These are phyloP conservation scores for Tuber magnatum DNA, from an alignment of 495 filamentous ascomycete species.

Conservation along the genomic window DNA sequence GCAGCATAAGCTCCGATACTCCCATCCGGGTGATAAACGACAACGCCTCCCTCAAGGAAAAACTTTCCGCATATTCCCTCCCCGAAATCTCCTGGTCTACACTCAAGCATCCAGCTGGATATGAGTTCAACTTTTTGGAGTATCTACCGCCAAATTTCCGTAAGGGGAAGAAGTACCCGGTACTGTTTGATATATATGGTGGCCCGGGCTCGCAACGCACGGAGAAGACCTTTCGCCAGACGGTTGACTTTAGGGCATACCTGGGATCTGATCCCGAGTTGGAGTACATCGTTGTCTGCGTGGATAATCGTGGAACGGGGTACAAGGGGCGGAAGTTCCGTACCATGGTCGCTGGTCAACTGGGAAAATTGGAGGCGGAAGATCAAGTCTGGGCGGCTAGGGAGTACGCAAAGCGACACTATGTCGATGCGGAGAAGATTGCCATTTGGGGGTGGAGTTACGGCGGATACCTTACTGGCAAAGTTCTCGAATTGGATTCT, in stretches of 20 bases:
- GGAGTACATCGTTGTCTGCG: slow-evolving; percentile 51
- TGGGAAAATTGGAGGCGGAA: slow-evolving; percentile 51
- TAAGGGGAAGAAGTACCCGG: slow-evolving; percentile 51
- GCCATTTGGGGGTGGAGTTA: slow-evolving; percentile 56
- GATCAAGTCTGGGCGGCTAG: slow-evolving; percentile 55
- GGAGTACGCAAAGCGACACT: slow-evolving; percentile 44
- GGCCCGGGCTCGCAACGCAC: slow-evolving; percentile 52
- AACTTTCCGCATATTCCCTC: slow-evolving; percentile 48
- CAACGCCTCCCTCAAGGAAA: slow-evolving; percentile 48
- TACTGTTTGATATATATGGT: slow-evolving; percentile 53
- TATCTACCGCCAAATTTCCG: slow-evolving; percentile 49
- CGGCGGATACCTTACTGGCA: slow-evolving; percentile 53
- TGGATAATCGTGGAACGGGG: slow-evolving; percentile 55
- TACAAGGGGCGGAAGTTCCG: slow-evolving; percentile 51
- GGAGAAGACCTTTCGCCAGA: slow-evolving; percentile 43
- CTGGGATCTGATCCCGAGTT: slow-evolving; percentile 54
- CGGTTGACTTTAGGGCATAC: slow-evolving; percentile 49
- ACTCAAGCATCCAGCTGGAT: slow-evolving; percentile 47
- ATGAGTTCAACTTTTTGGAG: slow-evolving; percentile 48
- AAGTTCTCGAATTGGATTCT: slow-evolving; percentile 50
- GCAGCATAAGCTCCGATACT: slow-evolving; percentile 45
- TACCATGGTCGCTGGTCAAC: slow-evolving; percentile 45
- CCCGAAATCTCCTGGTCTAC: slow-evolving; percentile 49
- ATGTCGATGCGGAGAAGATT: slow-evolving; percentile 50
- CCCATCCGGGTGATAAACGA: slow-evolving; percentile 49